Base-by-base conservation (phyloP, 495 filamentous ascomycete genomes). In the Lepidopterella palustris region DNA sequence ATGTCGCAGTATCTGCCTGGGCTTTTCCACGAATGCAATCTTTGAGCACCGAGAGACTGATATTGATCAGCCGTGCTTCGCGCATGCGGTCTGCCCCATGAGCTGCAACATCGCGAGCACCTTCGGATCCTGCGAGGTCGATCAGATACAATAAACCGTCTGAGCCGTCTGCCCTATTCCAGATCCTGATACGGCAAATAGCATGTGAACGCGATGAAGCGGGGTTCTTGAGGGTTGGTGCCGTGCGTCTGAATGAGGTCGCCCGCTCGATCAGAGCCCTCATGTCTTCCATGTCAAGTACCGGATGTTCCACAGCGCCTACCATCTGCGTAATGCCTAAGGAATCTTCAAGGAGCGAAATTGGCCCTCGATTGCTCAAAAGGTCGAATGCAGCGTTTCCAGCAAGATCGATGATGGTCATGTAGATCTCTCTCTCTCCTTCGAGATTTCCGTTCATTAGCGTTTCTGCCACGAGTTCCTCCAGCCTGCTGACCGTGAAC, bases 111-210 rank as follows among this genome's bases (percentile, higher is more conserved):
- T 76, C 70, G 1, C 64, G 66, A 0, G 66, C 69, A 0, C 61
- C 67, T 64, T 80, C 79, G 32, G 74, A 73, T 0, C 78, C 78
- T 4, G 77, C 78, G 0, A 78, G 73, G 57, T 81, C 78, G 42
- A 79, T 65, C 0, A 81, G 69, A 53, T 74, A 76, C 1, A 80
- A 64, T 0, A 73, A 39, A 3, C 79, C 76, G 57, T 78, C 72
- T 2, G 64, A 47, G n/a, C 53, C 61, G 9, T 60, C 21, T 0
- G 63, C 15, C 8, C 60, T 65, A 25, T 77, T 70, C 61, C 73
- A 66, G 50, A 79, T 68, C 25, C 74, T 67, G 35, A 80, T 73
- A 29, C 75, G 74, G 54, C 74, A 77, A 49, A 80, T 74, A 31
- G 73, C 74, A 65, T 80, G 78, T 0, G 76, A 75, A 21, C 77